Evolutionary conservation across 2,329 filamentous ascomycete genomes (phyloP), one percentile per base, ranked within the genome.

Genomic region (Aquanectria penicillioides): DNA sequence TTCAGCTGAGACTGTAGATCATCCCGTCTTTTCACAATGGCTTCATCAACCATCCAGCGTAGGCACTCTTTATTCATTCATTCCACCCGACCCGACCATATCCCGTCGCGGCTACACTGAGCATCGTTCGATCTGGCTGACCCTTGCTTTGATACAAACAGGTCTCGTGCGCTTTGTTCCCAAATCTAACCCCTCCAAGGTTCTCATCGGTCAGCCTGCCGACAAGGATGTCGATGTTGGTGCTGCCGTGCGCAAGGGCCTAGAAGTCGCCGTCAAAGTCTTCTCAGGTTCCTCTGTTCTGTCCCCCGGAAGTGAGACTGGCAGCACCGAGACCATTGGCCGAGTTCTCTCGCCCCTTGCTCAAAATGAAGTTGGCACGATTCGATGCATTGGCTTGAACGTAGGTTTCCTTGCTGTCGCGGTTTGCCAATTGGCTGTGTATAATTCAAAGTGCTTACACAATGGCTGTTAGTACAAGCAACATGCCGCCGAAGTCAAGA

Each of bases 151-250:
- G 8, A 26, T 34, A 20, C 38, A 12, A 7, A 17, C 18, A 87
- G 85, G 85, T 71, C 80, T 88, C 57, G 83, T 87, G 64, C 84
- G 86, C 49, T 88, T 88, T 66, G 71, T 82, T 15, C 82, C 86
- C 50, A 83, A 81, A 67, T 81, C 79, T 5, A 79, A 82, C 43
- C 71, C 77, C 31, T 73, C 75, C 57, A 80, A 80, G 61, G 70
- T 85, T 50, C 74, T 86, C 43, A 82, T 88, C 65, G 86, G 85
- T 28, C 80, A 88, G 66, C 86, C 86, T 2, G 73, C 79, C 28
- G 80, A 85, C 59, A 71, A 76, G 18, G 71, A 78, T 9, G 61
- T 86, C 26, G 86, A 89, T 66, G 82, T 89, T 38, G 86, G 86
- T 38, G 70, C 80, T 22, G 86, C 86, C 13, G 71, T 87, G 23